phyloP scores from a whole-genome alignment of 768 basidiomycete genomes.

The Amanita fuliginea region DNA sequence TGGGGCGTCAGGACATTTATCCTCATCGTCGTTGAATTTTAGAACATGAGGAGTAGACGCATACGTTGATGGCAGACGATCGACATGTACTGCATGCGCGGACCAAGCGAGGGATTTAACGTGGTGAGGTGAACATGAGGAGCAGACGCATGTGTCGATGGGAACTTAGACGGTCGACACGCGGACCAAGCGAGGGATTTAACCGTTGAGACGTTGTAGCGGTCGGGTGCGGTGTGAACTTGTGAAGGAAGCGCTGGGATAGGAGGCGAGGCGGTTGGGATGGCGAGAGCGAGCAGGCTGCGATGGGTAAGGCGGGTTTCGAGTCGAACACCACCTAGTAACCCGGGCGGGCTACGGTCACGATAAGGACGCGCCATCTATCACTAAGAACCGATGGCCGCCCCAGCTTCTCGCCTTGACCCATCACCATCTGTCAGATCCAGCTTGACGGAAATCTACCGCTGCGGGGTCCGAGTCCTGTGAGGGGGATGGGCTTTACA shows the following conservation, averaged over 20 bases:
- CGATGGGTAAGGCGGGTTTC: conserved; percentile 15
- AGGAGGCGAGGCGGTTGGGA: conserved; percentile 18
- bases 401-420: conserved; percentile 19
- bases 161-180: no score
- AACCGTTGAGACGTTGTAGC: conserved; percentile 49
- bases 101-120: no score
- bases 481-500: conserved; percentile 48
- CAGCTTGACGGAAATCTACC: conserved; percentile 12
- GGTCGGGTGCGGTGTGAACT: conserved; percentile 36
- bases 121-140: no score
- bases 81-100: no score
- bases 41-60: no score
- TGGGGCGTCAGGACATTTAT: no score
- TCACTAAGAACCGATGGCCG: conserved; percentile 8
- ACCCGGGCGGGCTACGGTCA: no score
- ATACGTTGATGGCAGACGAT: no score
- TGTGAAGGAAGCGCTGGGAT: conserved; percentile 57
- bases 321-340: no score
- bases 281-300: conserved; percentile 21
- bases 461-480: no score
- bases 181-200: conserved; percentile 48
- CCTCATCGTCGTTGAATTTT: no score
- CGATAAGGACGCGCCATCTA: conserved; percentile 12
- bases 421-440: conserved; percentile 28
- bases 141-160: no score